Conservation (phyloP, 1,284 basidiomycete species). For the Irpex sp. region DNA sequence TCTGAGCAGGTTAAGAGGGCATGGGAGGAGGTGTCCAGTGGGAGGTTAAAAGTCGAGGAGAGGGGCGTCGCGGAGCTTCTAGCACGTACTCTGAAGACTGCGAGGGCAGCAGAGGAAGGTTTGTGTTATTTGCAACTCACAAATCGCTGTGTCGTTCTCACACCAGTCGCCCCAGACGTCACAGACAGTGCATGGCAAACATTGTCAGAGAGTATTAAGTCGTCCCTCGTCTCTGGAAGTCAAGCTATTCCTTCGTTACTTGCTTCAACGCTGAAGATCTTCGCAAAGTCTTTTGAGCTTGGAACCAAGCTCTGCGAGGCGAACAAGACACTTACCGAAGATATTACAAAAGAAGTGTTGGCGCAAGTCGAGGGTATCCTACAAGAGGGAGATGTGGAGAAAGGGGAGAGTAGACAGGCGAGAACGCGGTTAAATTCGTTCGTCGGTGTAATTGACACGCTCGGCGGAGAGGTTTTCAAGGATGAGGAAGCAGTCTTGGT, state of each 20-base stretch:
- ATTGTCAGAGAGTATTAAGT: constrained; percentile 28
- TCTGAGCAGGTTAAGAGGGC: constrained; percentile 43
- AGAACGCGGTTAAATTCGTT: constrained; percentile 23
- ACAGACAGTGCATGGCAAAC: constrained; percentile 45
- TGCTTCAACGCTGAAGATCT: constrained; percentile 39
- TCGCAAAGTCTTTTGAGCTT: constrained; percentile 30
- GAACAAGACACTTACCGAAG: constrained; percentile 20
- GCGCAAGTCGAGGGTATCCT: constrained; percentile 27
- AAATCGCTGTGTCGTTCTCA: no score
- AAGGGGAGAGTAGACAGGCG: constrained; percentile 12
- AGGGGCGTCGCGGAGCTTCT: constrained; percentile 41
- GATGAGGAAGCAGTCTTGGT: constrained; percentile 39
- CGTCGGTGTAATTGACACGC: constrained; percentile 36
- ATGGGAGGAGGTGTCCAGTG: constrained; percentile 44
- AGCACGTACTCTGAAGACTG: constrained; percentile 37
- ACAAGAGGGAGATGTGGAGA: background rate
- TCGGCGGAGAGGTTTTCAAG: constrained; percentile 39
- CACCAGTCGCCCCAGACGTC: constrained; percentile 27
- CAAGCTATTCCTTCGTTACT: constrained; percentile 30
- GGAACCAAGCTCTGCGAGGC: constrained; percentile 26
- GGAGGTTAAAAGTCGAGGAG: constrained; percentile 45
- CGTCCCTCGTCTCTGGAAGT: constrained; percentile 4
- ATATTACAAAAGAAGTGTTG: constrained; percentile 27
- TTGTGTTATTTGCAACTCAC: background rate
- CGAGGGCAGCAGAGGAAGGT: constrained; percentile 44